Evolutionary conservation across 2,329 filamentous ascomycete species (phyloP).

Genomic region (Blastomyces emzantsi): DNA sequence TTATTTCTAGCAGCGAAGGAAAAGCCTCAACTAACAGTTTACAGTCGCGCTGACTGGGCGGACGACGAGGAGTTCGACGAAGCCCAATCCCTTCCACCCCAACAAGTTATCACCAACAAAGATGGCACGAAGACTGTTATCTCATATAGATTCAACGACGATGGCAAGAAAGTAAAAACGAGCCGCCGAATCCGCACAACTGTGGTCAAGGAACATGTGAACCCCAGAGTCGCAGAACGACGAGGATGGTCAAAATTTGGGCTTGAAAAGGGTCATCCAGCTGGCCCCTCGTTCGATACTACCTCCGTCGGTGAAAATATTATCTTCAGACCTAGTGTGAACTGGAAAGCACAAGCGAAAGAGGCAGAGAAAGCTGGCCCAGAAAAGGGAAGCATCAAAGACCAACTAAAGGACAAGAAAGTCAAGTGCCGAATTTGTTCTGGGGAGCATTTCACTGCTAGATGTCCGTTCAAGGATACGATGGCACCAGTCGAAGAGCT

Average conservation of each 20-base stretch:
- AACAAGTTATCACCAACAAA: conserved; percentile 90
- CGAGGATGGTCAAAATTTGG: conserved; percentile 93
- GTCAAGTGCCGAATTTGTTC: conserved; percentile 99
- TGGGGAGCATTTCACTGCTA: conserved; percentile 97
- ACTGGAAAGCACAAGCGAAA: conserved; percentile 88
- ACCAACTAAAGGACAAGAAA: conserved; percentile 89
- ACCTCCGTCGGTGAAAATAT: conserved; percentile 97
- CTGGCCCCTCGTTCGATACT: conserved; percentile 78
- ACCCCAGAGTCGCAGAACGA: conserved; percentile 92
- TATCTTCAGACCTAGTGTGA: conserved; percentile 83
- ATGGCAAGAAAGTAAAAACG: conserved; percentile 93
- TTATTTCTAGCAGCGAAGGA: neutral
- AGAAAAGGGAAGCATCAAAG: conserved; percentile 55
- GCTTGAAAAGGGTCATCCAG: conserved; percentile 70
- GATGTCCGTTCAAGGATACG: conserved; percentile 99
- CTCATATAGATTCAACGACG: conserved; percentile 81
- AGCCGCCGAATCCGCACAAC: conserved; percentile 92
- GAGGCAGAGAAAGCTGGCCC: conserved; percentile 47
- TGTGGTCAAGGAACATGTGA: conserved; percentile 84
- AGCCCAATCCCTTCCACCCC: conserved; percentile 73
- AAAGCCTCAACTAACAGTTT: neutral
- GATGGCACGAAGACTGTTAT: conserved; percentile 96
- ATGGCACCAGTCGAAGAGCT: conserved; percentile 63
- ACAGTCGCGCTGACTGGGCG: conserved; percentile 62
- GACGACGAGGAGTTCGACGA: conserved; percentile 82